Base-by-base conservation (phyloP, 495 filamentous ascomycete genomes). In the Aspergillus sparsus region DNA sequence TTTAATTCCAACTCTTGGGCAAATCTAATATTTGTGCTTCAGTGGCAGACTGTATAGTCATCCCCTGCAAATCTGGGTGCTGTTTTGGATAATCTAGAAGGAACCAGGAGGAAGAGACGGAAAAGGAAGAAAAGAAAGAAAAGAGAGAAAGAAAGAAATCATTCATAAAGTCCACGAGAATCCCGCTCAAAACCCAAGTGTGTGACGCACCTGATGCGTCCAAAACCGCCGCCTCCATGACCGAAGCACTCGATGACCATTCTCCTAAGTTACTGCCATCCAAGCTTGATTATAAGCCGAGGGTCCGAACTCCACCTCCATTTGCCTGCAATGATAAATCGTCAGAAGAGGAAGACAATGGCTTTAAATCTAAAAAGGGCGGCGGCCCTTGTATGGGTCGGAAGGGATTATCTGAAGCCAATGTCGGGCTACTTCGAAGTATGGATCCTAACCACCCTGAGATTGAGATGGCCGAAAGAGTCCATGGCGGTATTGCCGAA, bases 351-450 rank as follows among this genome's bases (percentile, higher is more conserved):
- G 60, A 65, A 18, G 41, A 34, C 53, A 27, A 27, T 27, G 21
- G 1, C 21, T 47, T 46, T 32, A 64, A 62, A 62, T 41, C 55
- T 50, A 44, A 53, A 44, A 16, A 57, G 58, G 52, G 57, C 65
- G 65, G 60, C 69, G 66, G 68, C 67, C 69, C 52, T 42, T 1
- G 4, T 0, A 15, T 39, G 15, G 44, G n/a, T 41, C 37, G 37
- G 8, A 41, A n/a, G 37, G 39, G 39, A 15, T 42, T 42, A 42
- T 15, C 39, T 5, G 39, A 42, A 42, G 77, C 74, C 62, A 77
- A 82, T 67, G 70, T 72, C 57, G 77, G 80, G 66, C 76, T 82
- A 62, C 77, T 83, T 58, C 63, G 67, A n/a, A 66, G 68, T 74
- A 61, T 82, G 72, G 78, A 66, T 41, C 74, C 74, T 57, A 73